Percentiles rank a stretch among this genome's conserved stretches.
Evolutionary conservation across 2,329 filamentous ascomycete genomes (phyloP).

Genomic region (Periconia sp.): DNA sequence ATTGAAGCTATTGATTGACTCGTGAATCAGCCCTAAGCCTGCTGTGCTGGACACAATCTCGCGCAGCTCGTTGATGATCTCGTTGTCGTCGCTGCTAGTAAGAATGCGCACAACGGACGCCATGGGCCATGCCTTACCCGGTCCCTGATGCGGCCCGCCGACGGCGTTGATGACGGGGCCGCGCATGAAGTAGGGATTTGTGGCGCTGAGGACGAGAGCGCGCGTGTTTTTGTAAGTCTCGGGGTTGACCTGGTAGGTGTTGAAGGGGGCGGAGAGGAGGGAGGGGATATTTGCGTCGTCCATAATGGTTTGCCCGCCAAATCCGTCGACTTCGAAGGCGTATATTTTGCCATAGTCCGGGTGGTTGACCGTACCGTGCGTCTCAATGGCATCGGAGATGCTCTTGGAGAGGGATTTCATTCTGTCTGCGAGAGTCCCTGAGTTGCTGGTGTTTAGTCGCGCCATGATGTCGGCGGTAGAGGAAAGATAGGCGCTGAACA

Average conservation of each 20-base stretch:
- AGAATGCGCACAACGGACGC: conserved; percentile 54
- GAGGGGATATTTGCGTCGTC: conserved; percentile 73
- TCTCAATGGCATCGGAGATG: conserved; percentile 48
- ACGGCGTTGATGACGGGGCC: conserved; percentile 52
- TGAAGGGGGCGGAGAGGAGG: conserved; percentile 65
- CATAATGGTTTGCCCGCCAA: conserved; percentile 60
- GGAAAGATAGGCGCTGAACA: conserved; percentile 67
- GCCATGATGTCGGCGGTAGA: conserved; percentile 57
- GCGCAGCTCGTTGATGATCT: conserved; percentile 48
- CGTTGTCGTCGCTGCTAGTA: conserved; percentile 51
- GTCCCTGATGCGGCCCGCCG: conserved; percentile 52
- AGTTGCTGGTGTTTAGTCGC: conserved; percentile 46
- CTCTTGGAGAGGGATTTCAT: conserved; percentile 60
- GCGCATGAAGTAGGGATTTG: conserved; percentile 54
- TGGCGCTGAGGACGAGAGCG: conserved; percentile 45
- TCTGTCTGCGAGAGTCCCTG: conserved; percentile 54
- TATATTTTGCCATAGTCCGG: conserved; percentile 45
- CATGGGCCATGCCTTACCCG: conserved; percentile 55
- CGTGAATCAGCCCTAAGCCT: conserved; percentile 54
- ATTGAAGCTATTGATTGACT: conserved; percentile 55
- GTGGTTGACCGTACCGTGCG: conserved; percentile 45
- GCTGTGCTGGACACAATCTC: conserved; percentile 52
- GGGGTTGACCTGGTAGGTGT: conserved; percentile 55
- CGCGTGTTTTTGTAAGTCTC: conserved; percentile 53
- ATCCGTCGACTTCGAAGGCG: conserved; percentile 54